phyloP scores from a whole-genome alignment of 148 eudicot species.

The Tetragonia tetragonoides region DNA sequence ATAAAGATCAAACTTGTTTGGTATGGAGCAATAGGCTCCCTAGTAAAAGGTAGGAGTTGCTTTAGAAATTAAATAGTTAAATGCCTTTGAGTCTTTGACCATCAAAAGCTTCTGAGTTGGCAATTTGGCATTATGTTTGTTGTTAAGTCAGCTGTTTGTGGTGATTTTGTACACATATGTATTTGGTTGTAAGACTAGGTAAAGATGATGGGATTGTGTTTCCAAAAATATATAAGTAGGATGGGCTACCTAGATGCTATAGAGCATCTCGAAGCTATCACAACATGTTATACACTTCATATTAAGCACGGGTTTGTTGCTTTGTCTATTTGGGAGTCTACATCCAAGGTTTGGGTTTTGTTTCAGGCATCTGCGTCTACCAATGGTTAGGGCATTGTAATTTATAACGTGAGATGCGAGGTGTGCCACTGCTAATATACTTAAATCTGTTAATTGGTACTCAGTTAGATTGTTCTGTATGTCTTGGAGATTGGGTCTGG shows the following conservation, averaged over 20 bases:
- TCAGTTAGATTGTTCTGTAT: background rate
- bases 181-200: background rate
- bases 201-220: background rate
- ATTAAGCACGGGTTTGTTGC: background rate
- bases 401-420: no score
- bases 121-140: background rate
- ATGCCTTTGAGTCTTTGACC: background rate
- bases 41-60: background rate
- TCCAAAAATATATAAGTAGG: background rate
- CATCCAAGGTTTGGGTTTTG: background rate
- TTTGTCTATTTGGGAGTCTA: background rate
- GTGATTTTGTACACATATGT: background rate
- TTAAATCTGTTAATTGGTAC: background rate
- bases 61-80: background rate
- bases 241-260: background rate
- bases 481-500: background rate
- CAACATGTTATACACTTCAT: background rate
- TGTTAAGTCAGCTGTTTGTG: background rate
- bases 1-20: background rate
- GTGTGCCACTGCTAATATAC: background rate
- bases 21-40: background rate
- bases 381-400: no score
- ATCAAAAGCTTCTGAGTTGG: background rate
- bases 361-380: background rate
- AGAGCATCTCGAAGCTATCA: background rate